A percentile compares a stretch with the other conserved stretches of the same genome.
Evolutionary conservation across 176 grass and related monocot species (phyloP).

Genomic region (Aechmea fasciata): DNA sequence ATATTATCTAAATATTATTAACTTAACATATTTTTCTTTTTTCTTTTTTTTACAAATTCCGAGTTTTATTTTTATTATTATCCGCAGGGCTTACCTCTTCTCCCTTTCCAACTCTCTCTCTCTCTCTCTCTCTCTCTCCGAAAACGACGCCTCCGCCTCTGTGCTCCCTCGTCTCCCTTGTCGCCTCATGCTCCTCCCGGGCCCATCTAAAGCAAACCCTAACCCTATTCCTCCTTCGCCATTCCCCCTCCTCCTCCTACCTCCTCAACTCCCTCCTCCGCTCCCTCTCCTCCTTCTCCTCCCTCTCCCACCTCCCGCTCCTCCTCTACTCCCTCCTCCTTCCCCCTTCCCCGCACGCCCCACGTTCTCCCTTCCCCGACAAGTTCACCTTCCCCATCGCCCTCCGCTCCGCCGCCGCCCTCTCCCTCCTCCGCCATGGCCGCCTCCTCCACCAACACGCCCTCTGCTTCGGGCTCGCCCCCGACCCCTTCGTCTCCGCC

Average conservation of each 20-base stretch:
- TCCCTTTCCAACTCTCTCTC: background rate
- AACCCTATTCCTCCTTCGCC: conserved; percentile 2
- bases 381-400: conserved; percentile 23
- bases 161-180: conserved; percentile 1
- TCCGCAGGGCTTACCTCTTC: too few species aligned
- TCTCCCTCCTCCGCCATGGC: conserved; percentile 9
- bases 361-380: background rate
- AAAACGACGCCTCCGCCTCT: background rate
- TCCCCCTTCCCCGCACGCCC: background rate
- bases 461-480: conserved; percentile 11
- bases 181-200: conserved; percentile 12
- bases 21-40: too few species aligned
- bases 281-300: conserved; percentile 5
- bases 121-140: background rate
- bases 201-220: conserved; percentile 19
- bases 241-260: conserved; percentile 6
- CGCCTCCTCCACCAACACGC: conserved; percentile 13
- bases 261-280: conserved; percentile 9
- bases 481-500: conserved; percentile 14
- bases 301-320: conserved; percentile 11
- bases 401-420: conserved; percentile 2
- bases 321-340: conserved; percentile 15
- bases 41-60: too few species aligned
- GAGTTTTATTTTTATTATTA: too few species aligned
- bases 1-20: too few species aligned